These are phyloP conservation scores for Ammopiptanthus mongolicus DNA, from an alignment of 306 rosid genomes.

Conservation along the genomic window DNA sequence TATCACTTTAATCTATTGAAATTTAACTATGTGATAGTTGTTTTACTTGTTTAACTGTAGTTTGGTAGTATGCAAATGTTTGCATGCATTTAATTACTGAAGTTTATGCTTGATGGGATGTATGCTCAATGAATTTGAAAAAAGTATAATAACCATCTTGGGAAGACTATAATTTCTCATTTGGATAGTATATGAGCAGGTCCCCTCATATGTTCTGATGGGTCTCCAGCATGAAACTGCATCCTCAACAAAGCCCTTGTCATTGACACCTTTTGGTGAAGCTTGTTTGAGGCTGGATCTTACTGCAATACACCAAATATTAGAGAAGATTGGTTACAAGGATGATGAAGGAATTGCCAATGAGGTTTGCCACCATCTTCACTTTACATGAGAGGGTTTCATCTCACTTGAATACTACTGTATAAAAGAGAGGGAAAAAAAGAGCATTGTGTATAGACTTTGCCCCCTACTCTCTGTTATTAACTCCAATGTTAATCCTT, in stretches of 20 bases:
- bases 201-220: slow-evolving; percentile 70
- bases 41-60: neutral
- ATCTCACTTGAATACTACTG: neutral
- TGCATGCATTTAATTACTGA: neutral
- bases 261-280: slow-evolving; percentile 86
- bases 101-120: neutral
- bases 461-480: neutral
- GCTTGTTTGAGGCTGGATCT: slow-evolving; percentile 86
- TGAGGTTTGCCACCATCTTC: slow-evolving; percentile 55
- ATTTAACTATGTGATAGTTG: neutral
- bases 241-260: slow-evolving; percentile 51
- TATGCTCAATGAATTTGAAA: neutral
- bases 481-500: slow-evolving; percentile 22
- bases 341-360: slow-evolving; percentile 96
- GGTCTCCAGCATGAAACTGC: slow-evolving; percentile 61
- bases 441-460: neutral
- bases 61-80: neutral
- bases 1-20: neutral
- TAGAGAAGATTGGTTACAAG: slow-evolving; percentile 92
- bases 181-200: slow-evolving; percentile 55
- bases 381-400: neutral
- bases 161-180: slow-evolving; percentile 48
- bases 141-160: neutral
- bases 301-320: slow-evolving; percentile 82
- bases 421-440: neutral